Percentiles rank a stretch among this genome's conserved stretches.
phyloP scores from a whole-genome alignment of 2,329 filamentous ascomycete genomes.

The Nigrospora oryzae region DNA sequence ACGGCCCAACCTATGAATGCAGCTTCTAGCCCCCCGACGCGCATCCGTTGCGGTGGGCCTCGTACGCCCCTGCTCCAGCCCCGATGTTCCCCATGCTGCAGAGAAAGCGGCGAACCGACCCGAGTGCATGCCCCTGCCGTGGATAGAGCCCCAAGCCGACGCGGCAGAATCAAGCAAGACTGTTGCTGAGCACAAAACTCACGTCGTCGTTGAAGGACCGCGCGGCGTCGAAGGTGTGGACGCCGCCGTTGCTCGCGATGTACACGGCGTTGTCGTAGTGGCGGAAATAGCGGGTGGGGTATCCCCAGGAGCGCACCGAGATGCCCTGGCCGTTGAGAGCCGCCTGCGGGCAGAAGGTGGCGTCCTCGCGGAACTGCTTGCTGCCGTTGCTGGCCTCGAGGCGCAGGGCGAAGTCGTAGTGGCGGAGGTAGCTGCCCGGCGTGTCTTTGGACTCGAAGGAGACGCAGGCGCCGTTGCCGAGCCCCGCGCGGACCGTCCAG shows the following conservation, averaged over 20 bases:
- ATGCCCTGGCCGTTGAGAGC: constrained; percentile 41
- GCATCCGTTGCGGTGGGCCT: too few species aligned
- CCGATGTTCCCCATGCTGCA: too few species aligned
- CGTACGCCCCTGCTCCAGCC: too few species aligned
- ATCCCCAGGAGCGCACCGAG: constrained; percentile 49
- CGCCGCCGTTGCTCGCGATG: constrained; percentile 14
- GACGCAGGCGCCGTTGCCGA: constrained; percentile 47
- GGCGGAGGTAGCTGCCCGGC: constrained; percentile 49
- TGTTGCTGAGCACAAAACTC: constrained; percentile 36
- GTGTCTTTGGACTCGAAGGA: constrained; percentile 54
- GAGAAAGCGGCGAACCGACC: too few species aligned
- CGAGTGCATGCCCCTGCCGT: too few species aligned
- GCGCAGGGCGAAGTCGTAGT: constrained; percentile 42
- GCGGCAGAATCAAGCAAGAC: constrained; percentile 29
- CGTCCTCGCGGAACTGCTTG: constrained; percentile 51
- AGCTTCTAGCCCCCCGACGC: too few species aligned
- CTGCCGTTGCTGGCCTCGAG: constrained; percentile 42
- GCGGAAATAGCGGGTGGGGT: constrained; percentile 50
- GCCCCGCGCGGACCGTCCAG: constrained; percentile 45
- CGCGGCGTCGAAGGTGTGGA: constrained; percentile 39
- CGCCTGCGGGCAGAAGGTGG: constrained; percentile 51
- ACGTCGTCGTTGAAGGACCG: constrained; percentile 43
- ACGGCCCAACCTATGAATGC: too few species aligned
- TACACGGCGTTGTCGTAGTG: constrained; percentile 37
- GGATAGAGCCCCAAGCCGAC: too few species aligned